Evolutionary conservation across 345 rosid species (phyloP).

Genomic region (Salix arbutifolia): DNA sequence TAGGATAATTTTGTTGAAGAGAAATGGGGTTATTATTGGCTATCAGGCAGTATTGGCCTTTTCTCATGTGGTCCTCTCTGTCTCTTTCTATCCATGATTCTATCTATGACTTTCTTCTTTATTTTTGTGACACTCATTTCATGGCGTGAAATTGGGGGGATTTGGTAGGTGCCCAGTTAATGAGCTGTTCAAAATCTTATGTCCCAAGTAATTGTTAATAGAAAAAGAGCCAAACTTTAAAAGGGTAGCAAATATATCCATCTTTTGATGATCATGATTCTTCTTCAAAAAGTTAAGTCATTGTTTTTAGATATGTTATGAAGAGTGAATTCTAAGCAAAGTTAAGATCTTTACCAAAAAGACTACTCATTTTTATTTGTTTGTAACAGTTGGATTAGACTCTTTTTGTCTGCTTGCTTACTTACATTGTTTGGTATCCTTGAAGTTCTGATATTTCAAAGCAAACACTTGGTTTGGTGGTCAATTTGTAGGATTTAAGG

Average conservation of each 20-base stretch:
- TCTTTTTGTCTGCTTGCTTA: background rate
- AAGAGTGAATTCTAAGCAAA: background rate
- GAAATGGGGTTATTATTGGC: background rate
- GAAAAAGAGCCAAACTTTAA: background rate
- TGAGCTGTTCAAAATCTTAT: background rate
- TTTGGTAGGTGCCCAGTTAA: constrained; percentile 31
- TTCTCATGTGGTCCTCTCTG: background rate
- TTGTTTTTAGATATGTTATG: background rate
- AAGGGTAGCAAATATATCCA: background rate
- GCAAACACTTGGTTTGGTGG: background rate
- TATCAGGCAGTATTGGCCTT: background rate
- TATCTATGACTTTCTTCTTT: background rate
- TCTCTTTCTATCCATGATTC: background rate
- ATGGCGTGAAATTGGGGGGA: constrained; percentile 51
- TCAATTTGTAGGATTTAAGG: background rate
- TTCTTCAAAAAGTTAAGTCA: background rate
- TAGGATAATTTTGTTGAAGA: background rate
- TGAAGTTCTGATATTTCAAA: background rate
- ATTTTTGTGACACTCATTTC: background rate
- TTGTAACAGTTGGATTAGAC: background rate
- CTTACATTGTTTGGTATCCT: background rate
- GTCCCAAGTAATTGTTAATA: background rate
- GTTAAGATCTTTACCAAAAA: background rate
- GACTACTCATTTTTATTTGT: background rate
- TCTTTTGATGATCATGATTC: background rate